These are phyloP conservation scores for Colletotrichum horii DNA, from an alignment of 2,329 filamentous ascomycete genomes.

Conservation along the genomic window DNA sequence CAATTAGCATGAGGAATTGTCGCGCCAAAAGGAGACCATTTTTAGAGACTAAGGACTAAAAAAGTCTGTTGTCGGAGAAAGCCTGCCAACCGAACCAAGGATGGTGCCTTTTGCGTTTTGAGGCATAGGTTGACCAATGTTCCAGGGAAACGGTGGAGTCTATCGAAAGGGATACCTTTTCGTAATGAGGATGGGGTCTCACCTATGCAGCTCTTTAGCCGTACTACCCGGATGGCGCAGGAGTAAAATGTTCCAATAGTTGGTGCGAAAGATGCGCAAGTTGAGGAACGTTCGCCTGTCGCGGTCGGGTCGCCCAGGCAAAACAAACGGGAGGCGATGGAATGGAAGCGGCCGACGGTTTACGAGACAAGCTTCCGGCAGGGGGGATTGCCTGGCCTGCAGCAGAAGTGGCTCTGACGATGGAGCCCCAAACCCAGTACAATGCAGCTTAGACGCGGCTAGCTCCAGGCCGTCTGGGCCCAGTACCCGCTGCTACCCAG, in stretches of 20 bases:
- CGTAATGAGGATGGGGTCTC: not conserved
- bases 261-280: not conserved
- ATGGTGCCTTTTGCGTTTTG: not conserved
- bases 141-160: not conserved
- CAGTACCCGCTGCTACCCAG: constrained; percentile 4
- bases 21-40: constrained; percentile 1
- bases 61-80: not conserved
- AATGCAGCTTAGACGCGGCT: not conserved
- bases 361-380: constrained; percentile 19
- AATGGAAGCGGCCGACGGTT: constrained; percentile 17
- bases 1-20: constrained; percentile 52
- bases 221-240: not conserved
- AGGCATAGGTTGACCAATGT: not conserved
- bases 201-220: constrained; percentile 2
- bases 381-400: not conserved
- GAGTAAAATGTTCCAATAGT: not conserved
- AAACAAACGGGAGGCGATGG: constrained; percentile 15
- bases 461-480: not conserved
- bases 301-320: constrained; percentile 11
- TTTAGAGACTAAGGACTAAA: constrained; percentile 14
- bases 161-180: not conserved
- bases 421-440: not conserved
- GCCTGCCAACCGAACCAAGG: not conserved
- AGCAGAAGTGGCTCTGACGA: not conserved
- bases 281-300: constrained; percentile 5